Base-by-base conservation (phyloP, 305 asterid genomes). In the Fraxinus sp. region DNA sequence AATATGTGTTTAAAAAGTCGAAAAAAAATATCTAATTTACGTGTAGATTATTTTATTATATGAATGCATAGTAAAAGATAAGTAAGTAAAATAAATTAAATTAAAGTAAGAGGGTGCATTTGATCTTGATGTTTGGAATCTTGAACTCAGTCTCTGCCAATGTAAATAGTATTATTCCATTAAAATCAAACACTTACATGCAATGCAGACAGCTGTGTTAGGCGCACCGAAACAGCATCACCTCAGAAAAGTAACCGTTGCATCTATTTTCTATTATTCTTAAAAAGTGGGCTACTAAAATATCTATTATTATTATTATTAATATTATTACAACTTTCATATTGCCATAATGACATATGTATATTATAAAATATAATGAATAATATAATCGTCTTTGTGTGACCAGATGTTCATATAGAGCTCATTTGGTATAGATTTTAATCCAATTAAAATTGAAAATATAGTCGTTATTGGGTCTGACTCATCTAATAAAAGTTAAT, bases 251-350 rank as follows among this genome's bases (percentile, higher is more conserved):
- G 75, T 30, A 28, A 70, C 75, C 41, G 75, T 70, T 70, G 75
- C 75, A 70, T 28, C 75, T 13, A 30, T 70, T 70, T 70, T 70
- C 36, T 70, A 70, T 70, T 70, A 70, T 70, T 70, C 41, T 70
- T 13, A 4, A 26, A 66, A 66, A 10, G 30, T 14, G 24, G 71
- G 11, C 14, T 24, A 64, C 35, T 64, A 64, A 64, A 64, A 64
- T 64, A 68, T 68, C 75, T 33, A 4, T 33, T 16, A 28, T 1
- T 28, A 28, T 28, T 28, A 28, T 28, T 28, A 28, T 28, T 64
- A 22, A 11, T 22, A 24, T 62, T 9, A 24, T 68, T 13, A 13
- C 35, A 30, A 70, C 18, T 24, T 66, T 70, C 30, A 70, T 70
- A 70, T 30, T 28, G 41, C 75, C 37, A 70, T 24, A 68, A 68